These are phyloP conservation scores for Entophlyctis luteolus DNA, from an alignment of 192 early-diverging fungal species.

Conservation along the genomic window DNA sequence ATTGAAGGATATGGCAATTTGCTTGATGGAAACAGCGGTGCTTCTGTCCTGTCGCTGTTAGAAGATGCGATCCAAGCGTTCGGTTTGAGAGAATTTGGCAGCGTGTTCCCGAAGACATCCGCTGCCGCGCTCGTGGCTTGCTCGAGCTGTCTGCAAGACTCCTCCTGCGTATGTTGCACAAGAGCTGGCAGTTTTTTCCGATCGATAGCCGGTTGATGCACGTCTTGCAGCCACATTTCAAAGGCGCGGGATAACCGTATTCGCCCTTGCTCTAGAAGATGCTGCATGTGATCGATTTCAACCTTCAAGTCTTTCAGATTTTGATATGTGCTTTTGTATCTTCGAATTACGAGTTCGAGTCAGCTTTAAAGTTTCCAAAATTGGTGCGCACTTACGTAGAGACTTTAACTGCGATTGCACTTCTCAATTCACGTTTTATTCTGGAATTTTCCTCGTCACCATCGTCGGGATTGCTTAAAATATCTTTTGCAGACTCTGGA, in stretches of 20 bases:
- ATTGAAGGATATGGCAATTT: background rate
- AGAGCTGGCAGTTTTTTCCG: background rate
- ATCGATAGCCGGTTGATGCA: slow-evolving; percentile 24
- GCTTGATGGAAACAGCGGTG: background rate
- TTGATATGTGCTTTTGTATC: slow-evolving; percentile 53
- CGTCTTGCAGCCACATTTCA: slow-evolving; percentile 53
- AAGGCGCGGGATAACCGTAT: slow-evolving; percentile 54
- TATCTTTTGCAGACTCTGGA: slow-evolving; percentile 31
- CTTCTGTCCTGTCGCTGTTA: no score
- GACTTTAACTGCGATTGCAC: slow-evolving; percentile 21
- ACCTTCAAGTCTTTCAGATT: slow-evolving; percentile 55
- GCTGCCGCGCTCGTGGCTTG: no score
- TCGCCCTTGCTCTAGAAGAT: slow-evolving; percentile 57
- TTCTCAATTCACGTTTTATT: slow-evolving; percentile 10
- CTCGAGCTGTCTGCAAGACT: no score
- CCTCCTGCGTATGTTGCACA: background rate
- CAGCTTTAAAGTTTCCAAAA: slow-evolving; percentile 1
- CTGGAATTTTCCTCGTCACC: background rate
- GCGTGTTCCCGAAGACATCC: no score
- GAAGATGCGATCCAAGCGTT: no score
- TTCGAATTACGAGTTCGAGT: background rate
- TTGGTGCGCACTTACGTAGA: background rate
- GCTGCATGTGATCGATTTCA: slow-evolving; percentile 64
- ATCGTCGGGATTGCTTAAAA: slow-evolving; percentile 15
- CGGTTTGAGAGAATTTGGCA: no score